These are phyloP conservation scores for Cochlearia excelsa DNA, from an alignment of 345 rosid genomes.

Conservation along the genomic window DNA sequence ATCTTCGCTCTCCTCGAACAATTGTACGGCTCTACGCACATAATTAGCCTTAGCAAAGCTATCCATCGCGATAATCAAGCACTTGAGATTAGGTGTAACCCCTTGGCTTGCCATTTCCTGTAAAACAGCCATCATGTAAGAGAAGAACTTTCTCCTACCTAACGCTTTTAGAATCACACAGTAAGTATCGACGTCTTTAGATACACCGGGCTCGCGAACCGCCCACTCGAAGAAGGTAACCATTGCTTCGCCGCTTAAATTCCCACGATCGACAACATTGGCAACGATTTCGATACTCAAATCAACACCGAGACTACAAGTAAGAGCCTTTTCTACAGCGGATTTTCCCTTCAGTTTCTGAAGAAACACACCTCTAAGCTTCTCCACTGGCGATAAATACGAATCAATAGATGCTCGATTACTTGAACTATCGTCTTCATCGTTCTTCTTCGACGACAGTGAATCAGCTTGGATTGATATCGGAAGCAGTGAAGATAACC, in stretches of 20 bases:
- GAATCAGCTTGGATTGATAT: too few relatives aligned
- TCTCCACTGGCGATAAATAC: slow-evolving; percentile 65
- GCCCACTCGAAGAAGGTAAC: slow-evolving; percentile 76
- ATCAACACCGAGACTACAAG: slow-evolving; percentile 42
- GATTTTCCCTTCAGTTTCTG: slow-evolving; percentile 59
- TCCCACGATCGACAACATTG: slow-evolving; percentile 61
- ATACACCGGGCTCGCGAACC: slow-evolving; percentile 46
- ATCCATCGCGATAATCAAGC: slow-evolving; percentile 54
- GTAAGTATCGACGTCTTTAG: slow-evolving; percentile 47
- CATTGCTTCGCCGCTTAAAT: slow-evolving; percentile 69
- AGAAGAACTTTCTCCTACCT: slow-evolving; percentile 68
- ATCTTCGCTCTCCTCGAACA: slow-evolving; percentile 49
- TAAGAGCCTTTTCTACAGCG: slow-evolving; percentile 51
- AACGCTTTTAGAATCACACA: slow-evolving; percentile 58
- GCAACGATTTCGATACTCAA: slow-evolving; percentile 60
- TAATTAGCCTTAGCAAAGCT: slow-evolving; percentile 50
- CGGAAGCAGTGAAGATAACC: slow-evolving; percentile 59
- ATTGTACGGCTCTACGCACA: slow-evolving; percentile 51
- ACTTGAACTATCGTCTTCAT: slow-evolving; percentile 9
- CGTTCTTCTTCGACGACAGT: slow-evolving; percentile 22
- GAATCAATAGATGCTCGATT: slow-evolving; percentile 43
- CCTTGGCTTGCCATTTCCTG: slow-evolving; percentile 42
- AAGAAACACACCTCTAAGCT: slow-evolving; percentile 79
- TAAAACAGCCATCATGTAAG: slow-evolving; percentile 47
- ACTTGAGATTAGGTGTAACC: slow-evolving; percentile 41